Evolutionary conservation across 2,329 filamentous ascomycete genomes (phyloP).

Genomic region (Tetracladium maxilliforme): DNA sequence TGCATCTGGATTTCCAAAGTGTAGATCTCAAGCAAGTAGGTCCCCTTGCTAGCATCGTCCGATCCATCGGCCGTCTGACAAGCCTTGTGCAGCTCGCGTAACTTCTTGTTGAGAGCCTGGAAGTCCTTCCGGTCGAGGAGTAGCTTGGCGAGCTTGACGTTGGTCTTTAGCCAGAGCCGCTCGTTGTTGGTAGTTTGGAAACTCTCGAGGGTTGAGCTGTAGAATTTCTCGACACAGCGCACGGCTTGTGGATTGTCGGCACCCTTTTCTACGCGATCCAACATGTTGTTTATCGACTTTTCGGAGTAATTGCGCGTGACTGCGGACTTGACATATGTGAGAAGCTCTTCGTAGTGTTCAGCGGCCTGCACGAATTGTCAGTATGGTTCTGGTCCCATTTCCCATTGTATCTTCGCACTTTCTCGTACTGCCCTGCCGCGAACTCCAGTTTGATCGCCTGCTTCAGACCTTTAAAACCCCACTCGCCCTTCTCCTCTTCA

Average conservation of each 20-base stretch:
- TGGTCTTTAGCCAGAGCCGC: conserved; percentile 92
- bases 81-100: conserved; percentile 75
- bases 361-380: conserved; percentile 46
- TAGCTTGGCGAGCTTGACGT: conserved; percentile 87
- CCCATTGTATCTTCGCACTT: conserved; percentile 33
- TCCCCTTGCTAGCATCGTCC: conserved; percentile 90
- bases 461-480: conserved; percentile 97
- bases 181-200: conserved; percentile 98
- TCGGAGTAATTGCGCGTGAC: conserved; percentile 98
- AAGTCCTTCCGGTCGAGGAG: conserved; percentile 90
- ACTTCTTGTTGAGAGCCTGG: conserved; percentile 60
- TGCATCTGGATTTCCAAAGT: conserved; percentile 98
- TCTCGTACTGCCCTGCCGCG: conserved; percentile 73
- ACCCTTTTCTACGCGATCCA: conserved; percentile 95
- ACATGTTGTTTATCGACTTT: conserved; percentile 98
- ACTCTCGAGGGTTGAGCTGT: conserved; percentile 80
- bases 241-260: conserved; percentile 56
- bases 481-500: conserved; percentile 88
- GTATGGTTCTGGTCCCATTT: conserved; percentile 1
- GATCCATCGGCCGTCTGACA: conserved; percentile 79
- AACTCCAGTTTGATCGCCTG: conserved; percentile 97
- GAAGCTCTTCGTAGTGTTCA: conserved; percentile 83
- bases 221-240: conserved; percentile 85
- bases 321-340: conserved; percentile 93
- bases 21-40: conserved; percentile 90